Percentiles rank a stretch among this genome's conserved stretches.
Conservation (phyloP, 2,329 filamentous ascomycete genomes). For the Ilyonectria destructans region DNA sequence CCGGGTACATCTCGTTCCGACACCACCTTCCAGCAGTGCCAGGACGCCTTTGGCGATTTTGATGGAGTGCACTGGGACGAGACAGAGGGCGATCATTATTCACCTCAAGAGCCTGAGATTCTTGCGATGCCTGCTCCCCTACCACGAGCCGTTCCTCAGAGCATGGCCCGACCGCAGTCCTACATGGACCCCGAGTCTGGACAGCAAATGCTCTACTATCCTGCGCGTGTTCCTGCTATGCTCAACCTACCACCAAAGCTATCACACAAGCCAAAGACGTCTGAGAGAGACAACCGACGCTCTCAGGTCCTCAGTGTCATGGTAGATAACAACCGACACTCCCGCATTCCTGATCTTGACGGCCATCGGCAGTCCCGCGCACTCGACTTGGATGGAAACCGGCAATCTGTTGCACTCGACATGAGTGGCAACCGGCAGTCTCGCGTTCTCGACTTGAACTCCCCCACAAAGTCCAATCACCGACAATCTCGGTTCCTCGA, state of each 20-base stretch:
- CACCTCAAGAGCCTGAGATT: conserved; percentile 35
- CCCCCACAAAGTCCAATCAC: conserved; percentile 37
- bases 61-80: conserved; percentile 84
- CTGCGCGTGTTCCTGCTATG: conserved; percentile 93
- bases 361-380: conserved; percentile 30
- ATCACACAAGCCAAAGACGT: conserved; percentile 79
- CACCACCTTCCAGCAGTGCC: conserved; percentile 77
- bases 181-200: conserved; percentile 77
- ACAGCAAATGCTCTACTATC: conserved; percentile 93
- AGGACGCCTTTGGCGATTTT: conserved; percentile 83
- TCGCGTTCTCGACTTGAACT: neutral
- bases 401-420: conserved; percentile 4
- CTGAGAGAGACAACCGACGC: conserved; percentile 78
- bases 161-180: conserved; percentile 65
- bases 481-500: conserved; percentile 53
- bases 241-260: conserved; percentile 92
- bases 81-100: conserved; percentile 49
- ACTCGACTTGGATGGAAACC: conserved; percentile 28
- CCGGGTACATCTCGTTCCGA: conserved; percentile 68
- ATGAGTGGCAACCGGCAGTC: too few relatives aligned
- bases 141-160: conserved; percentile 7
- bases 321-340: conserved; percentile 51
- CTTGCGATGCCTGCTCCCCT: conserved; percentile 36
- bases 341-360: conserved; percentile 42
- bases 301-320: conserved; percentile 81